A percentile compares a stretch with the other conserved stretches of the same genome.
Evolutionary conservation across 1,139 yeast species (phyloP).

Genomic region (Taphrina deformans): DNA sequence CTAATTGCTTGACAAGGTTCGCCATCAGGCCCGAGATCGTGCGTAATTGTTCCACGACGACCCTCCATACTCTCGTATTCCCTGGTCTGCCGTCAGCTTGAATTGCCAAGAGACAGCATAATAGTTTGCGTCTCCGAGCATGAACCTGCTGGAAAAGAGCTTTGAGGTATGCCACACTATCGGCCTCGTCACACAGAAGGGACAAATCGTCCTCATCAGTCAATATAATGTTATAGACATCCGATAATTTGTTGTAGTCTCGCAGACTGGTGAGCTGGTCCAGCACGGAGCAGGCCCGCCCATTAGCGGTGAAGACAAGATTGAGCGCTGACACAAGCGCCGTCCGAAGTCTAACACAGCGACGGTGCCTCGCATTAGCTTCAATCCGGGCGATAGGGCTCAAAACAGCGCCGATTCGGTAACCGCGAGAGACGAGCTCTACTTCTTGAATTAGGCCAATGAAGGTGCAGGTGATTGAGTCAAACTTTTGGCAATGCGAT

Average conservation of each 20-base stretch:
- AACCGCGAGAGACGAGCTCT: slow-evolving; percentile 47
- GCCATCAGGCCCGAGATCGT: slow-evolving; percentile 42
- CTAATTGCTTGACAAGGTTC: slow-evolving; percentile 43
- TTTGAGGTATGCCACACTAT: slow-evolving; percentile 40
- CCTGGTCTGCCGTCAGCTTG: slow-evolving; percentile 43
- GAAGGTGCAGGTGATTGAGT: slow-evolving; percentile 44
- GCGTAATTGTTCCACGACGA: slow-evolving; percentile 43
- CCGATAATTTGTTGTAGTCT: slow-evolving; percentile 32
- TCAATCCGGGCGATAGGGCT: slow-evolving; percentile 24
- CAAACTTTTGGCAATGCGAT: slow-evolving; percentile 43
- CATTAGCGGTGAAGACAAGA: slow-evolving; percentile 36
- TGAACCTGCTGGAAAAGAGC: slow-evolving; percentile 47
- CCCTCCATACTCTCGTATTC: slow-evolving; percentile 45
- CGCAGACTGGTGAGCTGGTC: slow-evolving; percentile 25
- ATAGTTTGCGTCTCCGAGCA: slow-evolving; percentile 47
- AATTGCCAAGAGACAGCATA: slow-evolving; percentile 50
- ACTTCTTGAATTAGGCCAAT: slow-evolving; percentile 47
- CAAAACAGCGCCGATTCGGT: slow-evolving; percentile 38
- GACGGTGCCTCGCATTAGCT: slow-evolving; percentile 13
- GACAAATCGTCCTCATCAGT: slow-evolving; percentile 36
- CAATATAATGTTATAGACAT: slow-evolving; percentile 31
- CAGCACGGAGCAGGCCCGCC: slow-evolving; percentile 39
- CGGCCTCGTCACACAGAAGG: slow-evolving; percentile 26
- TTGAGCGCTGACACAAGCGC: slow-evolving; percentile 40
- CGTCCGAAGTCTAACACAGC: slow-evolving; percentile 21